Percentiles rank a stretch among this genome's conserved stretches.
phyloP scores from a whole-genome alignment of 441 rosid species.

The Eutrema salsugineum region DNA sequence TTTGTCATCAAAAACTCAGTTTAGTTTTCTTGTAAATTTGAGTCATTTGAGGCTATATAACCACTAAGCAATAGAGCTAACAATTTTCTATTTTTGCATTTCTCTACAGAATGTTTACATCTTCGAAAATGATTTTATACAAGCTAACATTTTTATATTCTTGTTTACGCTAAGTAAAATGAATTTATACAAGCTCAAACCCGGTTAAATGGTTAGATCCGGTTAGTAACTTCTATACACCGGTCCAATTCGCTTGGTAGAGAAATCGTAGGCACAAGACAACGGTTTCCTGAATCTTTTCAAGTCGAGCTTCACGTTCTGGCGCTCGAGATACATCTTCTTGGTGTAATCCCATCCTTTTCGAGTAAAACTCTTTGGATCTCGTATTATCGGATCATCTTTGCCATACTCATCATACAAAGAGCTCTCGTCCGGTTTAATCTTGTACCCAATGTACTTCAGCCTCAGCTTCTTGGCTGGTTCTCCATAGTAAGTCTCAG shows the following conservation, averaged over 20 bases:
- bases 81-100: no score
- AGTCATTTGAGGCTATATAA: no score
- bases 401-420: slow-evolving; percentile 50
- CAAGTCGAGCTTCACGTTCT: slow-evolving; percentile 58
- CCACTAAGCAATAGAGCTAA: no score
- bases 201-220: neutral
- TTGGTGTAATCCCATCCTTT: slow-evolving; percentile 93
- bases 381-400: slow-evolving; percentile 33
- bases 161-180: no score
- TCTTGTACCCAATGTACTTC: slow-evolving; percentile 66
- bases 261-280: slow-evolving; percentile 28
- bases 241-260: neutral
- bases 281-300: slow-evolving; percentile 48
- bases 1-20: no score
- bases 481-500: slow-evolving; percentile 79
- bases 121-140: no score
- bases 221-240: neutral
- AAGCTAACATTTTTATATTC: no score
- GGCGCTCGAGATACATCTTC: slow-evolving; percentile 71
- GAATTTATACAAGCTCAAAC: neutral
- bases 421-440: slow-evolving; percentile 73
- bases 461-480: slow-evolving; percentile 79
- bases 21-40: no score
- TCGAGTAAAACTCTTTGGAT: slow-evolving; percentile 53
- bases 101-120: no score